phyloP scores from a whole-genome alignment of 2,329 filamentous ascomycete species.

The Talaromyces marneffei region DNA sequence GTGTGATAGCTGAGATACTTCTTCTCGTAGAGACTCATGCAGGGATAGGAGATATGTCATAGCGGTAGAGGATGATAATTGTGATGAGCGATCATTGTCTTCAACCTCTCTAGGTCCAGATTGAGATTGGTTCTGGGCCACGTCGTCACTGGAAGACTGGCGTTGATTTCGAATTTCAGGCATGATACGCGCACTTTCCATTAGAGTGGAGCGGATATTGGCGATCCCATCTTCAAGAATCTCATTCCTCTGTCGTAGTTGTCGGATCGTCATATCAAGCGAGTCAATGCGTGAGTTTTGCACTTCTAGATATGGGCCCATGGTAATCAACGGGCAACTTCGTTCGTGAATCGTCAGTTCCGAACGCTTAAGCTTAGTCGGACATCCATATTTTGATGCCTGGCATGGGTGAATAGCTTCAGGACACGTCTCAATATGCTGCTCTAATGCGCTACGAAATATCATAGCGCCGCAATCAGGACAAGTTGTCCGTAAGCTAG shows the following conservation, averaged over 20 bases:
- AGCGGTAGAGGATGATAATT: conserved; percentile 32
- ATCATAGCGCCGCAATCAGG: conserved; percentile 33
- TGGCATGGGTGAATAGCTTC: conserved; percentile 33
- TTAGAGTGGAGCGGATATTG: conserved; percentile 35
- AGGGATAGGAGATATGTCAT: conserved; percentile 56
- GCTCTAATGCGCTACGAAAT: conserved; percentile 27
- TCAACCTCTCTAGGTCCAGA: conserved; percentile 6
- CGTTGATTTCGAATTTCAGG: conserved; percentile 1
- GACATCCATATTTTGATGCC: conserved; percentile 42
- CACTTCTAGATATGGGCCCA: conserved; percentile 40
- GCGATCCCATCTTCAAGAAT: conserved; percentile 43
- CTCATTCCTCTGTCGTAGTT: conserved; percentile 43
- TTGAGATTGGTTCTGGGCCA: neutral
- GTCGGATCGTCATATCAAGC: conserved; percentile 41
- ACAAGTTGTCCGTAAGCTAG: conserved; percentile 32
- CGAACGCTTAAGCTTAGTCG: conserved; percentile 31
- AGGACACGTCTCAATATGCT: conserved; percentile 34
- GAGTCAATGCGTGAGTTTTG: conserved; percentile 40
- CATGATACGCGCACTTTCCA: conserved; percentile 26
- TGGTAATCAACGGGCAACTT: conserved; percentile 47
- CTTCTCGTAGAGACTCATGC: conserved; percentile 56
- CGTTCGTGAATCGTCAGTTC: conserved; percentile 41
- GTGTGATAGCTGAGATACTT: conserved; percentile 50
- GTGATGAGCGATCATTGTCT: conserved; percentile 19
- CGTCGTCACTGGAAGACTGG: neutral